Evolutionary conservation across 208 protist species (phyloP).

Genomic region (Wallacemonas sp.): DNA sequence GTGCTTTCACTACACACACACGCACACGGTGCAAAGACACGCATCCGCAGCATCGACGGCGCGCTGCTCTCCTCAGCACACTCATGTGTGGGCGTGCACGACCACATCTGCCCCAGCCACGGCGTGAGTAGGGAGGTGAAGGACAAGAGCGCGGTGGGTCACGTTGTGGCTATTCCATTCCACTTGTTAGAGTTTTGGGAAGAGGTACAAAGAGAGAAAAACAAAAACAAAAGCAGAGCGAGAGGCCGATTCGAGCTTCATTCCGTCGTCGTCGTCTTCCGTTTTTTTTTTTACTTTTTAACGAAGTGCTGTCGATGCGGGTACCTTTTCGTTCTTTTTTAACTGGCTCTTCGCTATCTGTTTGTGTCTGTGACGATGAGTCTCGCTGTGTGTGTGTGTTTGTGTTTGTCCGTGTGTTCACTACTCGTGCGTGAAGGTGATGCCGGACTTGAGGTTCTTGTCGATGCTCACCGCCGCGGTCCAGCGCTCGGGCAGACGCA

Average conservation of each 20-base stretch:
- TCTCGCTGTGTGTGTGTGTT: too few relatives aligned
- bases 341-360: too few relatives aligned
- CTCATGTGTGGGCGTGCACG: too few relatives aligned
- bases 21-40: too few relatives aligned
- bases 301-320: too few relatives aligned
- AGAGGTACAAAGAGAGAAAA: conserved; percentile 7
- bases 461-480: conserved; percentile 61
- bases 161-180: too few relatives aligned
- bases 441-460: conserved; percentile 52
- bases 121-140: not conserved
- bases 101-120: too few relatives aligned
- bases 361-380: not conserved
- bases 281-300: not conserved
- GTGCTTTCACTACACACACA: not conserved
- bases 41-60: too few relatives aligned
- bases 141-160: not conserved
- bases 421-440: conserved; percentile 73
- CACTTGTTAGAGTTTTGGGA: too few relatives aligned
- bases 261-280: too few relatives aligned
- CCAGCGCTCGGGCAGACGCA: conserved; percentile 67
- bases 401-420: not conserved
- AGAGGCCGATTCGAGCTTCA: not conserved
- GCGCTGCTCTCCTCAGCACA: too few relatives aligned
- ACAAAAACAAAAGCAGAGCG: not conserved
- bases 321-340: too few relatives aligned